These are phyloP conservation scores for Penicillium thymicola DNA, from an alignment of 2,329 filamentous ascomycete species.

Conservation along the genomic window DNA sequence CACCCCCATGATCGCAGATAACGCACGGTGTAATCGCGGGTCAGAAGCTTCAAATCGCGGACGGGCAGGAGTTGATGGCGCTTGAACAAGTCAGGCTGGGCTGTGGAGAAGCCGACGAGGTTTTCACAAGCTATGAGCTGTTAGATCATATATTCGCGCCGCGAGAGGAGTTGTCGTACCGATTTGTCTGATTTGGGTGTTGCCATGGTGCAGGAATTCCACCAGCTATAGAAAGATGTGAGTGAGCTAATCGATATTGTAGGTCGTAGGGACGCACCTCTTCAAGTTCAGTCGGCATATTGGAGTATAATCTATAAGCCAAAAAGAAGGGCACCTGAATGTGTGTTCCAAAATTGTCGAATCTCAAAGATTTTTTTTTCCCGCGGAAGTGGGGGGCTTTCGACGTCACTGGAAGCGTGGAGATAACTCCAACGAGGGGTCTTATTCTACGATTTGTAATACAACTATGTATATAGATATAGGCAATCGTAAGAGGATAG, in stretches of 20 bases:
- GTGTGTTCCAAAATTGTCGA: background rate
- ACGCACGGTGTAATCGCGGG: constrained; percentile 76
- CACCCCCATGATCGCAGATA: background rate
- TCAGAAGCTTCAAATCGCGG: constrained; percentile 80
- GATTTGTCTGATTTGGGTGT: constrained; percentile 82
- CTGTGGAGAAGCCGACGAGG: constrained; percentile 76
- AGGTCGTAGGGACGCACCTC: constrained; percentile 53
- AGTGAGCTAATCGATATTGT: background rate
- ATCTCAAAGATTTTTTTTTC: constrained; percentile 15
- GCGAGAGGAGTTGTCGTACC: constrained; percentile 45
- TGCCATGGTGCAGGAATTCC: constrained; percentile 88
- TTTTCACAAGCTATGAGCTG: constrained; percentile 69
- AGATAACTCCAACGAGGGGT: background rate
- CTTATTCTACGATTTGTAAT: background rate
- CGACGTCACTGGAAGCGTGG: constrained; percentile 16
- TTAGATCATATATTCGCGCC: constrained; percentile 13
- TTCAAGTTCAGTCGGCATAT: constrained; percentile 73
- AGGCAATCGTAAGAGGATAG: background rate
- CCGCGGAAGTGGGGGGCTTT: constrained; percentile 15
- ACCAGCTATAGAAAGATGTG: constrained; percentile 46
- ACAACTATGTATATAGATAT: background rate
- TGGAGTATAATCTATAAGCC: constrained; percentile 19
- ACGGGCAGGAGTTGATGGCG: constrained; percentile 71
- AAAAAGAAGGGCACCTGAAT: background rate
- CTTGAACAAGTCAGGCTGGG: constrained; percentile 81